Evolutionary conservation across 352 stramenopile species (phyloP).

Genomic region (Globisporangium acanthophoron): DNA sequence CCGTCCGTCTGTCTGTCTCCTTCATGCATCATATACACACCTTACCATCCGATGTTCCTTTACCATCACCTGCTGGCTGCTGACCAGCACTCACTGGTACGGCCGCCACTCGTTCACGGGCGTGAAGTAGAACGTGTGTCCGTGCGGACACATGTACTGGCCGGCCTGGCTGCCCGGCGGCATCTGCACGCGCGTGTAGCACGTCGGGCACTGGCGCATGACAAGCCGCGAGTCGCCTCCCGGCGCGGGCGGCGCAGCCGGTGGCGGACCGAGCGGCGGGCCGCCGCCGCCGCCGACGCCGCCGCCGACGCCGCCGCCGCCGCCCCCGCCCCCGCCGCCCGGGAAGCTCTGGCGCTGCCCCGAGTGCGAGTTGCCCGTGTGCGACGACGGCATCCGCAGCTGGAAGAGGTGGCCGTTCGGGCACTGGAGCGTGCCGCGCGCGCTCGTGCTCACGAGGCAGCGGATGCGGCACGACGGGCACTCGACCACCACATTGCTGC

Average conservation of each 20-base stretch:
- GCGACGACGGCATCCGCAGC: constrained; percentile 46
- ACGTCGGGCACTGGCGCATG: constrained; percentile 85
- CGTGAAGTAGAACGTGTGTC: constrained; percentile 84
- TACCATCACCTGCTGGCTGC: too few species aligned
- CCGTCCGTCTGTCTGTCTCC: too few species aligned
- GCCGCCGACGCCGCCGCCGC: constrained; percentile 3
- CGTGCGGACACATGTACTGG: constrained; percentile 87
- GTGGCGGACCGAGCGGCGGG: background rate
- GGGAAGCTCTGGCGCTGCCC: constrained; percentile 29
- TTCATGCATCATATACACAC: background rate
- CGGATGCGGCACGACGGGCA: constrained; percentile 69
- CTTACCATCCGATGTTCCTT: background rate
- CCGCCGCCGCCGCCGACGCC: constrained; percentile 8
- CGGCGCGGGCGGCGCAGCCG: constrained; percentile 3
- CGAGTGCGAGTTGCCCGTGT: constrained; percentile 32
- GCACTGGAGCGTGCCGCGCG: constrained; percentile 65
- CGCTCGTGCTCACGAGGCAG: constrained; percentile 70
- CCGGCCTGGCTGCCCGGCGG: constrained; percentile 73
- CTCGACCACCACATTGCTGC: constrained; percentile 72
- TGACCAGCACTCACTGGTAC: constrained; percentile 5
- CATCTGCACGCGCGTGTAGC: constrained; percentile 87
- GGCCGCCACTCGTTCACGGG: constrained; percentile 37
- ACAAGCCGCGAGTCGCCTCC: constrained; percentile 34
- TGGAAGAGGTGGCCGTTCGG: constrained; percentile 75
- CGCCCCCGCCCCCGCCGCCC: background rate